These are phyloP conservation scores for Quercus phellos DNA, from an alignment of 331 rosid genomes.

Conservation along the genomic window DNA sequence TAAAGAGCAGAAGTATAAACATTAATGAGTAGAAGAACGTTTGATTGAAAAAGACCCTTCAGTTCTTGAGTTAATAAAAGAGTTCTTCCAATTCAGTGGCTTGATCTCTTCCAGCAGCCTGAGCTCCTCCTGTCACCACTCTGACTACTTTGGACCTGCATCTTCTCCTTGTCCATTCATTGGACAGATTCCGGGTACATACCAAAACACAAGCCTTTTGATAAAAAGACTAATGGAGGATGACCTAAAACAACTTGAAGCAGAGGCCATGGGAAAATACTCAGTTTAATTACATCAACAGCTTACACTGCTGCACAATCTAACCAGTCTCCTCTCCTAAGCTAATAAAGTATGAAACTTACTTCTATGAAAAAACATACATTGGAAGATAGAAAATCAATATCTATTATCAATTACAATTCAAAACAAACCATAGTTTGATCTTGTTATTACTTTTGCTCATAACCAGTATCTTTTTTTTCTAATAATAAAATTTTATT, in stretches of 20 bases:
- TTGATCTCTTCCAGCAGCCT: slow-evolving; percentile 6
- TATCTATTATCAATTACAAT: neutral
- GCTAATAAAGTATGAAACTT: neutral
- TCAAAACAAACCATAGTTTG: neutral
- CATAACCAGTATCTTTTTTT: neutral
- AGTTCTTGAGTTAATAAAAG: neutral
- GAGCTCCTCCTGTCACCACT: neutral
- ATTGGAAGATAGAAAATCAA: neutral
- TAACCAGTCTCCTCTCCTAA: neutral
- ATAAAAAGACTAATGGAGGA: neutral
- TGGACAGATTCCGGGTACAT: neutral
- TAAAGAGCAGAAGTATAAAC: neutral
- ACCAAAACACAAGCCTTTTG: neutral
- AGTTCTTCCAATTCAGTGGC: neutral
- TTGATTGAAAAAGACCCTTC: neutral
- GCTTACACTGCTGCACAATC: neutral
- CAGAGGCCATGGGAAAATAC: neutral
- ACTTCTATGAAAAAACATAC: neutral
- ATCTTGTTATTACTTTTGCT: neutral
- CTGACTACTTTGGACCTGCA: neutral
- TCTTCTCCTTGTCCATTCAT: neutral
- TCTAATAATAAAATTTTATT: too few species aligned
- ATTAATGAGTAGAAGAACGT: neutral
- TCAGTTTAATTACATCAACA: neutral
- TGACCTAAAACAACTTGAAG: neutral